These are phyloP conservation scores for Nemania abortiva DNA, from an alignment of 2,329 filamentous ascomycete species.

Conservation along the genomic window DNA sequence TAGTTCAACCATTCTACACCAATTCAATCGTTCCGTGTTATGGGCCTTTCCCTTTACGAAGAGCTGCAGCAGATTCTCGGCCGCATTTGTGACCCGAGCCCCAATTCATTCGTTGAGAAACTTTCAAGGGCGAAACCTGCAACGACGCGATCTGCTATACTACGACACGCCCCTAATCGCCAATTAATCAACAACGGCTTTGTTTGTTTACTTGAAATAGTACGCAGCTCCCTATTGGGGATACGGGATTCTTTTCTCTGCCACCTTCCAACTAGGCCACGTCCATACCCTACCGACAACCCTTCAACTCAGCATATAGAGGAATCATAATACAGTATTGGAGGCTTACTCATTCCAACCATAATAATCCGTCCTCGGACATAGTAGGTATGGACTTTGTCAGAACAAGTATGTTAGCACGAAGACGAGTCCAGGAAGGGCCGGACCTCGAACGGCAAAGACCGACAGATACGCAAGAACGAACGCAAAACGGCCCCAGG, in stretches of 20 bases:
- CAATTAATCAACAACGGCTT: constrained; percentile 25
- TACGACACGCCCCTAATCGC: constrained; percentile 31
- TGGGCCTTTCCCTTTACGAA: constrained; percentile 10
- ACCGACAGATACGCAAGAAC: constrained; percentile 40
- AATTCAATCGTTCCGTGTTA: constrained; percentile 15
- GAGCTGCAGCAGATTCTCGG: constrained; percentile 39
- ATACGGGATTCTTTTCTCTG: constrained; percentile 7
- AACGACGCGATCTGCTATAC: constrained; percentile 22
- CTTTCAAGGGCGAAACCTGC: constrained; percentile 39
- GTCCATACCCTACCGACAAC: neutral
- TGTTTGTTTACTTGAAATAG: constrained; percentile 13
- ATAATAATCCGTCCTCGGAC: constrained; percentile 21
- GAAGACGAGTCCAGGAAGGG: constrained; percentile 36
- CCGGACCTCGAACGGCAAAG: constrained; percentile 41
- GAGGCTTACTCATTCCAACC: constrained; percentile 13
- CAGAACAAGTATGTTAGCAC: constrained; percentile 40
- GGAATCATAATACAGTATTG: neutral
- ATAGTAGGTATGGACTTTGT: constrained; percentile 44
- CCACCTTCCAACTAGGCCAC: neutral
- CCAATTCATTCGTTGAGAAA: constrained; percentile 45
- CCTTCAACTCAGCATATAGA: neutral
- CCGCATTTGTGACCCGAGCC: constrained; percentile 13
- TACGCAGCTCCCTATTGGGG: neutral
- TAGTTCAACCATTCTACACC: neutral
- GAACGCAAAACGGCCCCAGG: constrained; percentile 34